Evolutionary conservation across 2,329 filamentous ascomycete genomes (phyloP).

Genomic region (Sclerotiophoma versabilis): DNA sequence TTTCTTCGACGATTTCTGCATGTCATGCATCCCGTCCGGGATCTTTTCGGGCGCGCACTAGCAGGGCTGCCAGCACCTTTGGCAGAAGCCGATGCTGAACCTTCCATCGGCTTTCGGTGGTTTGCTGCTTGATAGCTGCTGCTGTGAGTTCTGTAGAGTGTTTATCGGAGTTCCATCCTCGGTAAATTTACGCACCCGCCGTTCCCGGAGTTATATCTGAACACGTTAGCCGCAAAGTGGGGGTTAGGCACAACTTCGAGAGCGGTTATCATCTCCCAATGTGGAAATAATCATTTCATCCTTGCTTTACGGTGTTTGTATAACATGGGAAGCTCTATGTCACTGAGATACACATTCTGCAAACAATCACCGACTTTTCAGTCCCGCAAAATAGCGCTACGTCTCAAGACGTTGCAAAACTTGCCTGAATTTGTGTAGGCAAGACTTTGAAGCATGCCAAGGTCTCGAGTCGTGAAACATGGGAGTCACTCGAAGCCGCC

Average conservation of each 20-base stretch:
- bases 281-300: neutral
- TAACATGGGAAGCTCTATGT: neutral
- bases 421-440: constrained; percentile 13
- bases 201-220: neutral
- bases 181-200: constrained; percentile 29
- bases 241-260: constrained; percentile 14
- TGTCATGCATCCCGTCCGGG: constrained; percentile 57
- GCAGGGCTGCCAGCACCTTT: constrained; percentile 13
- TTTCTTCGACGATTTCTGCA: constrained; percentile 59
- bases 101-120: constrained; percentile 17
- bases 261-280: constrained; percentile 52
- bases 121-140: neutral
- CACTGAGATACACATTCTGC: neutral
- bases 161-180: constrained; percentile 15
- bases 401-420: too few relatives aligned
- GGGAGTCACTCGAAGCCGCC: constrained; percentile 51
- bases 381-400: constrained; percentile 42
- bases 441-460: constrained; percentile 43
- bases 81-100: constrained; percentile 5
- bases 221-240: constrained; percentile 6
- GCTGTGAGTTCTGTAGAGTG: neutral
- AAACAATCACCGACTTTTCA: too few relatives aligned
- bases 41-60: constrained; percentile 22
- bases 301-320: neutral
- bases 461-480: constrained; percentile 43